Percentiles rank a stretch among this genome's conserved stretches.
Conservation (phyloP, 345 rosid genomes). For the Mallotus nudiflorus region DNA sequence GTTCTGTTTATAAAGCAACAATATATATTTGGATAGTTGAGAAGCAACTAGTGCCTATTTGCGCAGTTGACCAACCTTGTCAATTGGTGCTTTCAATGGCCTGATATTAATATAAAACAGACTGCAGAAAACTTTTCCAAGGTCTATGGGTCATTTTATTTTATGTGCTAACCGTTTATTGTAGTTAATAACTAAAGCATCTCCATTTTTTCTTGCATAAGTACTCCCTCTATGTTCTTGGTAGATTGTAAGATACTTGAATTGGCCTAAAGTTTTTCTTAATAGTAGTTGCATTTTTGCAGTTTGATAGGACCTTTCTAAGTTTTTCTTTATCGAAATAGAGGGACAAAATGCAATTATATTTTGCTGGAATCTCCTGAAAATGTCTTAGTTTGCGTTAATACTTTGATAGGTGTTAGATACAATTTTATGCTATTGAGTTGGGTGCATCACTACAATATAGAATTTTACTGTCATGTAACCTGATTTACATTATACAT, state of each 20-base stretch:
- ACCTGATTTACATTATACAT: constrained; percentile 11
- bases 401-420: not conserved
- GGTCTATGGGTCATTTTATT: no score
- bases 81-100: constrained; percentile 68
- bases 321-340: no score
- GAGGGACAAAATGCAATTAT: not conserved
- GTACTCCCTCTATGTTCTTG: no score
- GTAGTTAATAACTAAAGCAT: no score
- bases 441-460: constrained; percentile 2
- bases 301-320: no score
- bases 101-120: constrained; percentile 63
- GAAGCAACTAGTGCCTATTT: constrained; percentile 77
- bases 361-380: constrained; percentile 10
- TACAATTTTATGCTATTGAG: not conserved
- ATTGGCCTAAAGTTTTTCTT: no score
- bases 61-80: constrained; percentile 97
- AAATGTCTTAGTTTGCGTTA: constrained; percentile 6
- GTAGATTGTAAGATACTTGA: no score
- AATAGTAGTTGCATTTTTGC: no score
- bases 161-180: no score
- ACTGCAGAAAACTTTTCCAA: constrained; percentile 81
- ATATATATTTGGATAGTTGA: no score
- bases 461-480: not conserved
- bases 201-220: no score
- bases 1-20: no score